Evolutionary conservation across 345 rosid species (phyloP).

Genomic region (Schrenkiella parvula): DNA sequence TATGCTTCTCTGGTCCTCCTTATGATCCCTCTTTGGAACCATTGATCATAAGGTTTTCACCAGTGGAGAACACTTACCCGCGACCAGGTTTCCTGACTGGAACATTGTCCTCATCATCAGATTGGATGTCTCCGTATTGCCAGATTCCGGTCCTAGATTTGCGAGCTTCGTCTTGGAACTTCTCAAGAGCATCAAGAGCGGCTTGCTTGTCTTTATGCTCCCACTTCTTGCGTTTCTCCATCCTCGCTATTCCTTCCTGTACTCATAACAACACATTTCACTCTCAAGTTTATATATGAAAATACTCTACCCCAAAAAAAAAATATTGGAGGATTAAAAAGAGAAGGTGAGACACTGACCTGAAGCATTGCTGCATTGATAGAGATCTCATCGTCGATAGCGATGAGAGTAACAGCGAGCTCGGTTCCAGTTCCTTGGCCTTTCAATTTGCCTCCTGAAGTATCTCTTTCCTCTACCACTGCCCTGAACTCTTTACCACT

Average conservation of each 20-base stretch:
- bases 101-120: conserved; percentile 83
- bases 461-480: conserved; percentile 76
- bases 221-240: conserved; percentile 84
- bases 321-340: not conserved
- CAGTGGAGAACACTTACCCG: conserved; percentile 34
- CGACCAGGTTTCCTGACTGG: conserved; percentile 68
- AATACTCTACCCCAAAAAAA: not conserved
- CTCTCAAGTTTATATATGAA: not conserved
- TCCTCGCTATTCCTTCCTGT: conserved; percentile 92
- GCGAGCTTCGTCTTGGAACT: conserved; percentile 77
- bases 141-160: conserved; percentile 70
- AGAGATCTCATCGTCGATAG: conserved; percentile 72
- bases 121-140: conserved; percentile 88
- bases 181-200: conserved; percentile 68
- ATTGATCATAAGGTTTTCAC: not conserved
- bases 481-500: conserved; percentile 75
- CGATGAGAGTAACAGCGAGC: conserved; percentile 62
- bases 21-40: conserved; percentile 17
- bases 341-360: conserved; percentile 38
- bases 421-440: conserved; percentile 92
- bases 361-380: conserved; percentile 83
- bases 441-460: conserved; percentile 84
- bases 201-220: conserved; percentile 62
- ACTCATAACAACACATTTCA: conserved; percentile 15
- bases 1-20: conserved; percentile 21